Evolutionary conservation across 768 basidiomycete species (phyloP), one percentile per base, ranked within the genome.

Genomic region (Auriscalpium vulgare): DNA sequence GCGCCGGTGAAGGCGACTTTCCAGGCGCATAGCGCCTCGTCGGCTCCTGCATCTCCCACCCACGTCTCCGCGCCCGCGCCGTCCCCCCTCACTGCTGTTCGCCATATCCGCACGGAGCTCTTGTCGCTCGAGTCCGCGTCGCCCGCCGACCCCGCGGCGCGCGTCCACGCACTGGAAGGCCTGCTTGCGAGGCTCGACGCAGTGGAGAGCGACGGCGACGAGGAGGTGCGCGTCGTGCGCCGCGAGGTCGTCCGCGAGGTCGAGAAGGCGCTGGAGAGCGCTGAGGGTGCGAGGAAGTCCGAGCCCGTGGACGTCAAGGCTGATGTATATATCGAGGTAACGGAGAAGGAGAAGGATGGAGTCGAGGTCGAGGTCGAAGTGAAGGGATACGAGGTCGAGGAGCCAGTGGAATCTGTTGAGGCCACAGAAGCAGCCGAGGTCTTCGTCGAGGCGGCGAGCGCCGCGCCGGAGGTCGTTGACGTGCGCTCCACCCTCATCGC

Each of bases 141-240:
- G 70, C 82, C 83, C 8, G 69, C 77, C 1, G 72, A 65, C 46
- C 90, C 91, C 66, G 81, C 77, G 17, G 67, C 78, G 0, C 68
- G 89, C 19, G 71, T 75, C n/a, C 81, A 89, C 61, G 71, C 75
- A 47, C 74, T 90, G 37, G 78, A 78, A 54, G 79, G 79, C 43
- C 68, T 91, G 11, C 73, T 91, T n/a, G 75, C 78, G 47, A 75
- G 75, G 59, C 78, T 91, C 10, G 88, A 91, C 61, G 81, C 76
- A 0, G 77, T 91, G 19, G 80, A 87, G 62, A 85, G 82, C 60
- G 77, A 75, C 60, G 87, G 87, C 0, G 75, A 81, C 50, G 68
- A 68, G 59, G 69, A 67, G 0, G 77, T 91, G 8, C 70, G 88
- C 48, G 70, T 71, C 35, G 67, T 62, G 57, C 69, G 89, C 51